Evolutionary conservation across 164 flowering plant genomes (phyloP), one percentile per base, ranked within the genome.

Genomic region (Litsea cubeba): DNA sequence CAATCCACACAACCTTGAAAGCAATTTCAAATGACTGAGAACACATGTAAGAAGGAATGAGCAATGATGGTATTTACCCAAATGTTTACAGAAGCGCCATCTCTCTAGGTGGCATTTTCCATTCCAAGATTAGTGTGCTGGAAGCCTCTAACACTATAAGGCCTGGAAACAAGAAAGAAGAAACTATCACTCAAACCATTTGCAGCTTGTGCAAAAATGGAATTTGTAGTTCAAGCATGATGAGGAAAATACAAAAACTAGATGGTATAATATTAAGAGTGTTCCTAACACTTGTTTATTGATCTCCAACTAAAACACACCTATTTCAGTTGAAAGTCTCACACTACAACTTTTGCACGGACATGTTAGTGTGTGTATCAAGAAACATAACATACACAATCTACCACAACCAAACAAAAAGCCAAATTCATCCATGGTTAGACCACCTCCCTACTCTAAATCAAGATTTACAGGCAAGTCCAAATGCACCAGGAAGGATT

Each of bases 61-160:
- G 60, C n/a, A 14, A 40, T 54, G 12, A 54, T 54, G 17, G 12
- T 54, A 15, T 54, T 54, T 54, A 17, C 20, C n/a, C 60, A 14
- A 54, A 54, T 15, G 5, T 54, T 54, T 54, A 14, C 60, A 54
- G 60, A 20, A 15, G 60, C 60, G 5, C n/a, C 60, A 54, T 54
- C 60, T n/a, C 20, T n/a, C 72, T 60, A 76, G 46, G 30, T 70
- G 24, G 74, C 73, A 73, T 70, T 79, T 79, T 79, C 73, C 75
- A 70, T 72, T 78, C 54, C 83, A 78, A 78, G 62, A 84, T 58
- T 72, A 81, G 69, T 76, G 73, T 57, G 73, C 49, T 23, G 79
- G 76, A 68, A 8, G 46, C 2, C 46, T 40, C 46, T 40, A 8
- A 88, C 89, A 25, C 83, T 85, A 54, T 82, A 85, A 71, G 91